phyloP scores from a whole-genome alignment of 768 basidiomycete genomes.

The Phylloporus sp. region DNA sequence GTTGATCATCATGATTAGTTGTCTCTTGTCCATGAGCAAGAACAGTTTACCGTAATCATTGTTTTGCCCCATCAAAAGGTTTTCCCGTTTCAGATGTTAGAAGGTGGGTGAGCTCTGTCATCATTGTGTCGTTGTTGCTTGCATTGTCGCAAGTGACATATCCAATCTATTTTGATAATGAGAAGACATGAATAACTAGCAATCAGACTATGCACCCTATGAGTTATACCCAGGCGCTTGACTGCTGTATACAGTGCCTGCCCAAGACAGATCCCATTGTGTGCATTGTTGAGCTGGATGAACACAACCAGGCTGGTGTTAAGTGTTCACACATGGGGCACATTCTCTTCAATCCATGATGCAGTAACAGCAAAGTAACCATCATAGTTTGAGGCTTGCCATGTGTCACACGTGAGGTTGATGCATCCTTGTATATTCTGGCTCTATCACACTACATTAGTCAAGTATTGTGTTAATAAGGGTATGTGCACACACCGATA shows the following conservation, averaged over 20 bases:
- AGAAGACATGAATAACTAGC: constrained; percentile 13
- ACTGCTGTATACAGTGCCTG: constrained; percentile 36
- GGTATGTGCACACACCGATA: background rate
- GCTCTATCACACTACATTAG: background rate
- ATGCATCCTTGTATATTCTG: constrained; percentile 4
- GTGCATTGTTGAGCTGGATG: no score
- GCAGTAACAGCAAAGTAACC: constrained; percentile 37
- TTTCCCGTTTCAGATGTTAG: constrained; percentile 14
- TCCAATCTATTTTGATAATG: constrained; percentile 24
- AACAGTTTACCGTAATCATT: background rate
- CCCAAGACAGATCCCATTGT: constrained; percentile 26
- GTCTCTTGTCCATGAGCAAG: no score
- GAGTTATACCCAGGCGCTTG: constrained; percentile 23
- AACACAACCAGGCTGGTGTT: constrained; percentile 31
- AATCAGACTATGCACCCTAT: constrained; percentile 25
- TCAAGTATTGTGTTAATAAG: background rate
- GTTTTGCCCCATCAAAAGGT: background rate
- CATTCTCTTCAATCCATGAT: no score
- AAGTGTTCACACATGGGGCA: constrained; percentile 23
- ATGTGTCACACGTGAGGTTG: constrained; percentile 38
- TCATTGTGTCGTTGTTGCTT: constrained; percentile 6
- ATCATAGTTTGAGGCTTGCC: constrained; percentile 38
- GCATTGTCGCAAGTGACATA: constrained; percentile 30
- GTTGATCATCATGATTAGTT: background rate
- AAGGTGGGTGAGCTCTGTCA: background rate